A percentile compares a stretch with the other conserved stretches of the same genome.
Conservation (phyloP, 495 filamentous ascomycete genomes). For the Ascodesmis nigricans region DNA sequence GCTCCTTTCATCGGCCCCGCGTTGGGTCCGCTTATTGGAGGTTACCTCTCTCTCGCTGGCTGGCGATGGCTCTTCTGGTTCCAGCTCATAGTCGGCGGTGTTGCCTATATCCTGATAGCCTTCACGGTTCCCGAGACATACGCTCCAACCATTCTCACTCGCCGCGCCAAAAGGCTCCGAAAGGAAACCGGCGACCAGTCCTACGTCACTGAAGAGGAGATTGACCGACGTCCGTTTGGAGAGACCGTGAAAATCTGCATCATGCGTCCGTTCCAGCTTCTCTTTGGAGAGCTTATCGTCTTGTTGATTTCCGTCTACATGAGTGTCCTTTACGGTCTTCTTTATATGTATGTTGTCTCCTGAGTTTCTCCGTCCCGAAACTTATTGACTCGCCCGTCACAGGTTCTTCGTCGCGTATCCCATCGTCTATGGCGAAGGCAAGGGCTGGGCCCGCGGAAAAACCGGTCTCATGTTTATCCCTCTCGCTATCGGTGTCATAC, state of each 20-base stretch:
- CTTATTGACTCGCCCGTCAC: no score
- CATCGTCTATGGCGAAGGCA: constrained; percentile 46
- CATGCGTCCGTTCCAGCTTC: constrained; percentile 54
- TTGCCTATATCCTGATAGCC: constrained; percentile 46
- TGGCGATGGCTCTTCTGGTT: constrained; percentile 78
- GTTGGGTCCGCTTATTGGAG: constrained; percentile 48
- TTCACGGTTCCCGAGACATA: constrained; percentile 71
- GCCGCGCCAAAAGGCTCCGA: constrained; percentile 44
- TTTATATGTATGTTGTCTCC: constrained; percentile 74
- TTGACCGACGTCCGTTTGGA: constrained; percentile 40
- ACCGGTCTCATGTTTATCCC: constrained; percentile 72
- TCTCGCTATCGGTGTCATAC: constrained; percentile 42
- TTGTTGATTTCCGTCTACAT: constrained; percentile 57
- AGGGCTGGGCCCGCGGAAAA: constrained; percentile 45
- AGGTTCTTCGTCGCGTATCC: constrained; percentile 46
- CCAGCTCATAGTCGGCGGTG: constrained; percentile 41
- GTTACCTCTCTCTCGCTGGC: constrained; percentile 46
- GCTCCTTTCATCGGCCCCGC: constrained; percentile 62
- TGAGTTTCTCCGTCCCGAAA: no score
- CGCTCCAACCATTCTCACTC: constrained; percentile 44
- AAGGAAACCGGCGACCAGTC: constrained; percentile 37
- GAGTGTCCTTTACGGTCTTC: constrained; percentile 52
- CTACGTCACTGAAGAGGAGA: constrained; percentile 51
- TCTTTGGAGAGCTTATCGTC: constrained; percentile 61
- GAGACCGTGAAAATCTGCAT: constrained; percentile 46